Evolutionary conservation across 2,329 filamentous ascomycete species (phyloP).

Genomic region (Exutisphaerella laricina): DNA sequence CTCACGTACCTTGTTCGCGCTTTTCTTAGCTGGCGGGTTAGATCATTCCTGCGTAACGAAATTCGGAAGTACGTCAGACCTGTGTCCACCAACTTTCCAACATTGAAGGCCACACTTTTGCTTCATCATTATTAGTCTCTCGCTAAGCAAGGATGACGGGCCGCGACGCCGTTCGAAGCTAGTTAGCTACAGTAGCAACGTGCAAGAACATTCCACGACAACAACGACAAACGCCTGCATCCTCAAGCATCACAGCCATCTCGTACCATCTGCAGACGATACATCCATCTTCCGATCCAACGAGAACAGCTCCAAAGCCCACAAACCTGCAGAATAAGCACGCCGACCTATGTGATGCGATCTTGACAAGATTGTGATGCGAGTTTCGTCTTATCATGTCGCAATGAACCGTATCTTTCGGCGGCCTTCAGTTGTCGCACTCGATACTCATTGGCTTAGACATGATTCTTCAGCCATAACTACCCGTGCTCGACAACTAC

Average conservation of each 20-base stretch:
- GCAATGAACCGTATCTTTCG: no score
- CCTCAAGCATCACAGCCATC: neutral
- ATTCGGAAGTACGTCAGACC: neutral
- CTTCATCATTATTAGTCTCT: no score
- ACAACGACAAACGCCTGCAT: no score
- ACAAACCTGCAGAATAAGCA: neutral
- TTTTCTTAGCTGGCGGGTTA: neutral
- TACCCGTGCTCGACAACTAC: no score
- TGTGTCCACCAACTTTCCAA: neutral
- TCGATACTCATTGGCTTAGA: no score
- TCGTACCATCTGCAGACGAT: neutral
- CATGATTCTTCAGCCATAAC: no score
- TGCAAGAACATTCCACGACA: no score
- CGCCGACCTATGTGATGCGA: neutral
- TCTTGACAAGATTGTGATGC: conserved; percentile 3
- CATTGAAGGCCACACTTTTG: no score
- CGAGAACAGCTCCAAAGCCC: neutral
- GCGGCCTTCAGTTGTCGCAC: no score
- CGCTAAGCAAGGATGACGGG: no score
- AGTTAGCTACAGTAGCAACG: no score
- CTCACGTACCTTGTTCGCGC: neutral
- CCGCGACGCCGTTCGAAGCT: no score
- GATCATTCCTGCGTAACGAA: neutral
- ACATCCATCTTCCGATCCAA: neutral
- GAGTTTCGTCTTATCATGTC: neutral